Percentiles rank a stretch among this genome's conserved stretches.
Evolutionary conservation across 352 stramenopile species (phyloP).

Genomic region (Globisporangium recalcitrans): DNA sequence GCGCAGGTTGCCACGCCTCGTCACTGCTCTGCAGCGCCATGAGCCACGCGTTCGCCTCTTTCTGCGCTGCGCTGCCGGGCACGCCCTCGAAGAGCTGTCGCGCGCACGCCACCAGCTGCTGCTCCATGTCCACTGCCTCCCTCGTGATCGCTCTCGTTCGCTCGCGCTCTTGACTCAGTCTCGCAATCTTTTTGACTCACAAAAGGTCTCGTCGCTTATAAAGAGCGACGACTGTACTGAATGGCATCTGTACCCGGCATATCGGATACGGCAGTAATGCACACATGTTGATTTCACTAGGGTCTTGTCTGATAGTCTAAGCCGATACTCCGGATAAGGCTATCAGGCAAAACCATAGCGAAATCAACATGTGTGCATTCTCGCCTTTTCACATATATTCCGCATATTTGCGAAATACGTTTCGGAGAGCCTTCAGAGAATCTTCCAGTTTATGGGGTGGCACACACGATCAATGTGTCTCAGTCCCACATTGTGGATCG

Average conservation of each 20-base stretch:
- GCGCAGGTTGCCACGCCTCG: slow-evolving; percentile 49
- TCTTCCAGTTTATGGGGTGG: background rate
- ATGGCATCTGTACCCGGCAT: too few relatives aligned
- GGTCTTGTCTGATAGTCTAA: too few relatives aligned
- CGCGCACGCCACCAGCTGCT: slow-evolving; percentile 53
- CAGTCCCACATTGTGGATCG: background rate
- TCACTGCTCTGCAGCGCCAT: slow-evolving; percentile 53
- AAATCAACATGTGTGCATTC: background rate
- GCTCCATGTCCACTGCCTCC: slow-evolving; percentile 25
- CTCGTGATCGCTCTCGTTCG: background rate
- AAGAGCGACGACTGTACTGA: too few relatives aligned
- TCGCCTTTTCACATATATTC: too few relatives aligned
- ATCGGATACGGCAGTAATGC: too few relatives aligned
- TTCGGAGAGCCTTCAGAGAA: too few relatives aligned
- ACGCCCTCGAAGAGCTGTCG: slow-evolving; percentile 61
- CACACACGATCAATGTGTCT: background rate
- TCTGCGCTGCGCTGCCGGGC: slow-evolving; percentile 46
- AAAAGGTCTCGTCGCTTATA: too few relatives aligned
- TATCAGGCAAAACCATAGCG: background rate
- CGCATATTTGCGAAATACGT: too few relatives aligned
- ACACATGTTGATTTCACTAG: too few relatives aligned
- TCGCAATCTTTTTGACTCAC: too few relatives aligned
- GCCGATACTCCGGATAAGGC: too few relatives aligned
- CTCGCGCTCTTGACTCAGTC: slow-evolving; percentile 1
- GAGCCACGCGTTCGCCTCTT: slow-evolving; percentile 62